A percentile compares a stretch with the other conserved stretches of the same genome.
Evolutionary conservation across 352 stramenopile genomes (phyloP).

Genomic region (Phytopythium cucurbitacearum): DNA sequence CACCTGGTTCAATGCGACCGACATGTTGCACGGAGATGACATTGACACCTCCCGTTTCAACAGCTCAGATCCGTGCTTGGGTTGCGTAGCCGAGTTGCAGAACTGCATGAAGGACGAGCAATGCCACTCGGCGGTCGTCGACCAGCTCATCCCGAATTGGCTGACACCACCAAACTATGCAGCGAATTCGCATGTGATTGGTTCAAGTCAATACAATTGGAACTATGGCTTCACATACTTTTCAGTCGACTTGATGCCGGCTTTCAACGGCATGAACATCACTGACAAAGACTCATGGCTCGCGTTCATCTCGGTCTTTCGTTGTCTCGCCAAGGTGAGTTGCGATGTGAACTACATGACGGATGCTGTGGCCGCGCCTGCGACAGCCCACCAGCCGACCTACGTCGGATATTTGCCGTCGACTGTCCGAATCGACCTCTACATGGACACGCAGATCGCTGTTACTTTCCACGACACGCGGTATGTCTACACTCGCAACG

Average conservation of each 20-base stretch:
- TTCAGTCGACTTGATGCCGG: neutral
- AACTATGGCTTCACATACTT: neutral
- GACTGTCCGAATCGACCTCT: neutral
- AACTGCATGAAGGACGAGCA: neutral
- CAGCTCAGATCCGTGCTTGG: neutral
- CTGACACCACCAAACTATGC: neutral
- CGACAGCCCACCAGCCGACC: conserved; percentile 2
- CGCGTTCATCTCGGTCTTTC: neutral
- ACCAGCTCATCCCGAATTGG: neutral
- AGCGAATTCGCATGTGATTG: neutral
- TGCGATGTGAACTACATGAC: conserved; percentile 8
- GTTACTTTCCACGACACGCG: neutral
- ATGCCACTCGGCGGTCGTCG: neutral
- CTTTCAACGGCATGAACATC: neutral
- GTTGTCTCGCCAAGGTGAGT: neutral
- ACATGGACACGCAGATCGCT: neutral
- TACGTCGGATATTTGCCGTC: neutral
- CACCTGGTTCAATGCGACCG: no score
- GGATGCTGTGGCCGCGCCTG: neutral
- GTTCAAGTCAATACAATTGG: neutral
- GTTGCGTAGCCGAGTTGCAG: neutral
- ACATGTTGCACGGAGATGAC: no score
- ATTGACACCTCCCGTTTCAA: neutral
- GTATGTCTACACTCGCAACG: neutral
- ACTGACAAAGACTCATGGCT: neutral